A percentile compares a stretch with the other conserved stretches of the same genome.
Evolutionary conservation across 192 early-diverging fungal species (phyloP).

Genomic region (Coemansia sp.): DNA sequence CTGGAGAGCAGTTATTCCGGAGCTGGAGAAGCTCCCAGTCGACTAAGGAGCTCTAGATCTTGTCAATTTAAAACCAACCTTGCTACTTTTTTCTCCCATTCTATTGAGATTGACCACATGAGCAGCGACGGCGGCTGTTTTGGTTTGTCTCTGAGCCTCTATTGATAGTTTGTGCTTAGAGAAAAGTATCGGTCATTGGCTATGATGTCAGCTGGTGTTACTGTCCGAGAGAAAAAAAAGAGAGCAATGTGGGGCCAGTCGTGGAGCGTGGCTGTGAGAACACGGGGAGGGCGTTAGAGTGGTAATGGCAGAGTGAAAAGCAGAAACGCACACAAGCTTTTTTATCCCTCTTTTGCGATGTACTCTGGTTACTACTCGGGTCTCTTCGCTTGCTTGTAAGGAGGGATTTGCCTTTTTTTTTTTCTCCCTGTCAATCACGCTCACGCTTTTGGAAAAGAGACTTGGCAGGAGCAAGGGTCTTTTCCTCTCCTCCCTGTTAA

Average conservation of each 20-base stretch:
- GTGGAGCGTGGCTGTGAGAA: constrained; percentile 5
- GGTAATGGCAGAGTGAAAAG: constrained; percentile 1
- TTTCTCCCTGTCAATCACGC: background rate
- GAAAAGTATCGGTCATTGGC: background rate
- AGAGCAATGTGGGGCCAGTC: constrained; percentile 8
- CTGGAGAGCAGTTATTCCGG: constrained; percentile 85
- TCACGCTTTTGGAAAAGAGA: background rate
- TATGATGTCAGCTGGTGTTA: background rate
- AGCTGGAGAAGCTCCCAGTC: constrained; percentile 67
- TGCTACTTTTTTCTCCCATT: constrained; percentile 12
- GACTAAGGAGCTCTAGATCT: constrained; percentile 11
- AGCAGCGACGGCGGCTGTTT: background rate
- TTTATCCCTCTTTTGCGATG: background rate
- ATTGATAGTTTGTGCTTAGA: background rate
- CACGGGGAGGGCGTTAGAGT: background rate
- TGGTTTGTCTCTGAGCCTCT: background rate
- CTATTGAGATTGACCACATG: background rate
- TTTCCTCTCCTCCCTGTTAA: background rate
- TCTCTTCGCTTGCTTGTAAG: too few species aligned
- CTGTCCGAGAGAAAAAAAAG: background rate
- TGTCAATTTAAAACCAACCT: background rate
- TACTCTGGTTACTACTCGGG: background rate
- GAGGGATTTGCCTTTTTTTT: background rate
- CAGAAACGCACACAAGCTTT: background rate
- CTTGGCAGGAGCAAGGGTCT: background rate